Evolutionary conservation across 495 filamentous ascomycete species (phyloP), one percentile per base, ranked within the genome.

Genomic region (Podospora didyma): DNA sequence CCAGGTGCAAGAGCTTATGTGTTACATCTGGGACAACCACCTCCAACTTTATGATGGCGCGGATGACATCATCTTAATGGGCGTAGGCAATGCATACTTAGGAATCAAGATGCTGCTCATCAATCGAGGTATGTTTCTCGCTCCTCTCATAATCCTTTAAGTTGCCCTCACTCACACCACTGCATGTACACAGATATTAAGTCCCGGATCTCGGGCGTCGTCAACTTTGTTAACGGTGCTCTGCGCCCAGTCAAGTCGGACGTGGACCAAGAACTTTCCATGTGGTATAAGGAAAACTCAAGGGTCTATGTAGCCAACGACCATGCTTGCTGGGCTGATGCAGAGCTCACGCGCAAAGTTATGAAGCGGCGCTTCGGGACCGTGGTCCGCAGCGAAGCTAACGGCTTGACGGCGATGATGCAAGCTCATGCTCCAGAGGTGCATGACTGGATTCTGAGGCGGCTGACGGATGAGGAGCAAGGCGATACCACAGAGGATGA

Each of bases 21-120:
- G 81, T 52, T 97, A 96, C 63, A 69, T 98, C 31, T 98, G 95
- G 95, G 93, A 97, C 61, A 98, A 98, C 64, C 96, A 96, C 62
- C 88, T 98, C 34, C 89, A 96, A 79, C 85, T 88, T 3, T 80
- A 84, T 57, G 82, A 89, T 7, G 67, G 77, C 0, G 66, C 58
- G 3, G 82, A 86, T 1, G 81, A 91, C 21, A 79, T 97, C 21
- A 86, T 93, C 68, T 78, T 97, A 42, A 73, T 99, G 49, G 93
- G 94, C 3, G 81, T 95, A 2, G 95, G 94, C 10, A 82, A 86
- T 57, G 82, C 88, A 1, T 89, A 89, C 58, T 72, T 84, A 9
- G 87, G 86, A 0, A 76, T 89, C 20, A 83, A 86, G 49, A 75
- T 86, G n/a, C 77, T 92, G 1, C 70, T 92, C 4, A 84, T 83